Evolutionary conservation across 768 basidiomycete species (phyloP).

Genomic region (Leccinum barrowsii): DNA sequence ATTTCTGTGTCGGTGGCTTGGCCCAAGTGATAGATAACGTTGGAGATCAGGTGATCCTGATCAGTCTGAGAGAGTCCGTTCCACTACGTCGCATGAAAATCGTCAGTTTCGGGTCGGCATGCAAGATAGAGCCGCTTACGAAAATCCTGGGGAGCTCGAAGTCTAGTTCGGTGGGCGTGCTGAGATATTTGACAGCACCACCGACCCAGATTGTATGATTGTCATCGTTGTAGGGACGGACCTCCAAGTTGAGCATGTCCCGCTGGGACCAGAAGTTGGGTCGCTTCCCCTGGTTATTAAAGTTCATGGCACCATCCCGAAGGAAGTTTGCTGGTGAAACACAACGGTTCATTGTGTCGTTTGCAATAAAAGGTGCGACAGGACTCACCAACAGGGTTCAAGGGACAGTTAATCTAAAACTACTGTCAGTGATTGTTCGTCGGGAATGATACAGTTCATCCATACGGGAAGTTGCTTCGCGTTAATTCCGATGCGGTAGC

Average conservation of each 20-base stretch:
- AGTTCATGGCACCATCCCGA: slow-evolving; percentile 37
- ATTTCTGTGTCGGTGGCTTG: slow-evolving; percentile 28
- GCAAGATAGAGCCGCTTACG: slow-evolving; percentile 4
- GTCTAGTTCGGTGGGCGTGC: slow-evolving; percentile 35
- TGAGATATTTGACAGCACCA: slow-evolving; percentile 37
- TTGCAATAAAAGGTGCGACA: too few relatives aligned
- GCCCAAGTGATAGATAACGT: slow-evolving; percentile 38
- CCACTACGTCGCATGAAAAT: slow-evolving; percentile 22
- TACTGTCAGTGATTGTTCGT: neutral
- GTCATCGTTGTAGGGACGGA: slow-evolving; percentile 36
- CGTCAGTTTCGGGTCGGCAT: neutral
- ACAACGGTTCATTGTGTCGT: neutral
- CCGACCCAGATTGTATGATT: slow-evolving; percentile 41
- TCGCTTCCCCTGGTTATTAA: slow-evolving; percentile 37
- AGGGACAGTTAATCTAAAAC: slow-evolving; percentile 34
- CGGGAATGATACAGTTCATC: neutral
- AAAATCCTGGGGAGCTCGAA: slow-evolving; percentile 39
- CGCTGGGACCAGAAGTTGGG: slow-evolving; percentile 39
- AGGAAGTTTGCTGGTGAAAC: slow-evolving; percentile 33
- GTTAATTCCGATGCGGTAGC: slow-evolving; percentile 39
- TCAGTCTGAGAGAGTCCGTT: slow-evolving; percentile 32
- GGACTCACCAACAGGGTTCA: slow-evolving; percentile 35
- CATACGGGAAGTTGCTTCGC: slow-evolving; percentile 36
- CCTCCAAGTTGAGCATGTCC: slow-evolving; percentile 30
- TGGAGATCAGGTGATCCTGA: slow-evolving; percentile 36